Conservation (phyloP, 2,329 filamentous ascomycete genomes). For the Monosporascus sp. region DNA sequence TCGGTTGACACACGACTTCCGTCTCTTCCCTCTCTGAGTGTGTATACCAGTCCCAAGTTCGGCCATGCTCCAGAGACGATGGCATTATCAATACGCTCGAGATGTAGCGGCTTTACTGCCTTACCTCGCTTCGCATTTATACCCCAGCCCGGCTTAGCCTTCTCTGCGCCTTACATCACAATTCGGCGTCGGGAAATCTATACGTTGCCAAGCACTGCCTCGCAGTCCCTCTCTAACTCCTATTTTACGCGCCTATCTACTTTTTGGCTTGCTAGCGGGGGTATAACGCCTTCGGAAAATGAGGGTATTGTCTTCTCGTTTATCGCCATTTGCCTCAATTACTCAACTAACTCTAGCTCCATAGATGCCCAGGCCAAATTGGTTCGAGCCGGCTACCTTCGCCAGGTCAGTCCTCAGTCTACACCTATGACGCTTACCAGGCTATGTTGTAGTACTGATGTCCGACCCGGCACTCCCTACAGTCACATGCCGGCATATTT, state of each 20-base stretch:
- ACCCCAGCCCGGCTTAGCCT: background rate
- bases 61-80: background rate
- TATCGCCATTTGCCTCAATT: background rate
- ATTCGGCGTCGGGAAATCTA: background rate
- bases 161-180: background rate
- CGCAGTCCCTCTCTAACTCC: background rate
- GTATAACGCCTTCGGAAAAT: conserved; percentile 52
- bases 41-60: background rate
- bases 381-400: conserved; percentile 65
- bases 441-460: no score
- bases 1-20: background rate
- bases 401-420: conserved; percentile 48
- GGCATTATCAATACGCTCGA: background rate
- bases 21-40: background rate
- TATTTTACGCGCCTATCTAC: conserved; percentile 51
- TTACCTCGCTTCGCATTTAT: background rate
- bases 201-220: background rate
- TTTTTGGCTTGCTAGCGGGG: conserved; percentile 74
- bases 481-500: conserved; percentile 83
- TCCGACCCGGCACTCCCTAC: no score
- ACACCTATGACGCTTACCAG: background rate
- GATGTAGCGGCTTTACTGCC: background rate
- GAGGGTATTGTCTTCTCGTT: conserved; percentile 38
- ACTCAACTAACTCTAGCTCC: conserved; percentile 7
- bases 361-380: conserved; percentile 63